These are phyloP conservation scores for Fusarium ramigenum DNA, from an alignment of 2,329 filamentous ascomycete genomes.

Conservation along the genomic window DNA sequence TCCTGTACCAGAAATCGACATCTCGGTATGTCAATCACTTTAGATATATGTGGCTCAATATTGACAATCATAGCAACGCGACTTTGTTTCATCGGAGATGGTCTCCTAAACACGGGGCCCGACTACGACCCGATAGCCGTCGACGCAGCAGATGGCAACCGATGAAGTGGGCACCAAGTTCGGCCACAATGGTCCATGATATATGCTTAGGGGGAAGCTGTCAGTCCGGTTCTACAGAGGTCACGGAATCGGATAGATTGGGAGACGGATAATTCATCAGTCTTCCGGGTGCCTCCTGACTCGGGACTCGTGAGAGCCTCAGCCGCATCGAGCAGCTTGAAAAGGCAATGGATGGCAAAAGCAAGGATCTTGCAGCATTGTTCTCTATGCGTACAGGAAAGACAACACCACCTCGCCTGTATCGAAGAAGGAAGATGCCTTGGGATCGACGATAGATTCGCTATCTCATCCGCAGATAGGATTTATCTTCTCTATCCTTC, in stretches of 20 bases:
- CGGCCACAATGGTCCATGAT: background rate
- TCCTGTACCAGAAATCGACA: background rate
- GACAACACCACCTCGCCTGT: background rate
- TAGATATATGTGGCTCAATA: background rate
- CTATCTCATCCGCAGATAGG: background rate
- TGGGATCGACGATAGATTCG: background rate
- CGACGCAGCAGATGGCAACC: background rate
- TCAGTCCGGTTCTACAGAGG: background rate
- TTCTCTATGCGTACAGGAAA: background rate
- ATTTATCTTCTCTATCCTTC: background rate
- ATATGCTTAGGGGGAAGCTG: background rate
- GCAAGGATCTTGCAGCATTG: background rate
- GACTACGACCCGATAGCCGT: background rate
- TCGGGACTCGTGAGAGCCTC: background rate
- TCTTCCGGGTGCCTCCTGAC: background rate
- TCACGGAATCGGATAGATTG: background rate
- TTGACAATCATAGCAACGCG: background rate
- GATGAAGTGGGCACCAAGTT: background rate
- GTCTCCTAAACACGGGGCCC: background rate
- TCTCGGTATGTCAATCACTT: background rate
- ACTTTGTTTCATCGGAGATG: background rate
- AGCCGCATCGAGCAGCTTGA: background rate
- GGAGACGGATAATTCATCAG: background rate
- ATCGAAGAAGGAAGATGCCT: background rate
- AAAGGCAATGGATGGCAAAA: background rate